Evolutionary conservation across 768 basidiomycete species (phyloP), one percentile per base, ranked within the genome.

Genomic region (Auricularia cornea): DNA sequence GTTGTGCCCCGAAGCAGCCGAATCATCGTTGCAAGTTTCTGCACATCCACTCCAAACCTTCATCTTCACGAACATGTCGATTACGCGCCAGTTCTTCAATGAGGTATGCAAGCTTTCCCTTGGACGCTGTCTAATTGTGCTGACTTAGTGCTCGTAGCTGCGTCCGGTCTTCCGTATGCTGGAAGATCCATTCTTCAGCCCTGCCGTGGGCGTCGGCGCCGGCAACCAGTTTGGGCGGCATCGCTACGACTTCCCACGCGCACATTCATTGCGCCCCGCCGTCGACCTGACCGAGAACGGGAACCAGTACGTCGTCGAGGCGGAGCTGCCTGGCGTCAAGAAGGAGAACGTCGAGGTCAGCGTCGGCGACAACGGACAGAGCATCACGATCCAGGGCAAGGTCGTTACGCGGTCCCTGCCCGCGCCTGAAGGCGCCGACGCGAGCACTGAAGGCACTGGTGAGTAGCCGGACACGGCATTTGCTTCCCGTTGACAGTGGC

Each of bases 271-370:
- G 23, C 60, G 57, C n/a, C 88, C 89, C 18, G 82, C 85, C 0
- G 77, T 92, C 5, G 89, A 92, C 66, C 72, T 92, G 8, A 77
- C 80, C 3, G 90, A 92, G 66, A 81, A 85, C 63, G 83, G 80
- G 1, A 78, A 84, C 71, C 76, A 79, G 44, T 91, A 88, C 67
- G 65, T 89, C 60, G 76, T 92, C 48, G 87, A 91, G 68, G 88
- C 89, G 1, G 90, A 92, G 69, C 69, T 92, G 30, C 90, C 90
- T 26, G 89, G 90, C 1, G 84, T 92, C 30, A 85, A 83, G 72
- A 90, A 86, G 76, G 89, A 91, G 67, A 84, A 90, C 68, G 70
- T 91, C 10, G 81, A 89, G 62, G 80, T 92, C 60, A 80, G 83
- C 8, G 77, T 92, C 63, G 87, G 88, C 10, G 86, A 90, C 62